phyloP scores from a whole-genome alignment of 345 rosid genomes.

The Raphanus sativus region DNA sequence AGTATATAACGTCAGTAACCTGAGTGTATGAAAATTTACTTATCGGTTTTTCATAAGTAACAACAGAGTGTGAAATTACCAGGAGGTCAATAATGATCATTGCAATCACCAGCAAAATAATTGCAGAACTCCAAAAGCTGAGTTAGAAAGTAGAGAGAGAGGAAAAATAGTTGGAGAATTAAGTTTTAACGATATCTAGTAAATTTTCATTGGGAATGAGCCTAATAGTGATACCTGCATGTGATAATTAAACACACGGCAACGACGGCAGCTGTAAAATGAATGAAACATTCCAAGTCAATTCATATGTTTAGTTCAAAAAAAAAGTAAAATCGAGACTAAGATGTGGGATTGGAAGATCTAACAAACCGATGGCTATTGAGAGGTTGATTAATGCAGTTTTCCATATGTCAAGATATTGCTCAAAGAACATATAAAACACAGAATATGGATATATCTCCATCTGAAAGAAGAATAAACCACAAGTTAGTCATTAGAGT shows the following conservation, averaged over 20 bases:
- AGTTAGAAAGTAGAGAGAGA: slow-evolving; percentile 24
- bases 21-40: neutral
- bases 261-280: slow-evolving; percentile 74
- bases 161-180: neutral
- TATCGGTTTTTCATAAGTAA: neutral
- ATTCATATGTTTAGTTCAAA: neutral
- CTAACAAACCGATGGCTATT: slow-evolving; percentile 82
- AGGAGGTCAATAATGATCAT: slow-evolving; percentile 89
- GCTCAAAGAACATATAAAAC: slow-evolving; percentile 97
- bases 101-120: slow-evolving; percentile 79
- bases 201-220: neutral
- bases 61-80: slow-evolving; percentile 45
- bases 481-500: neutral
- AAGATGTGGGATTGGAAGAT: slow-evolving; percentile 12
- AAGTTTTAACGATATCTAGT: neutral
- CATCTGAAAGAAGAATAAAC: slow-evolving; percentile 56
- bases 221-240: slow-evolving; percentile 62
- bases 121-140: slow-evolving; percentile 92
- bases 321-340: neutral
- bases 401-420: slow-evolving; percentile 96
- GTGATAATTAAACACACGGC: slow-evolving; percentile 85
- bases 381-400: slow-evolving; percentile 90
- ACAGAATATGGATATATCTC: slow-evolving; percentile 97
- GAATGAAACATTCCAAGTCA: slow-evolving; percentile 10
- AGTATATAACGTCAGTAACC: slow-evolving; percentile 11